phyloP scores from a whole-genome alignment of 2,329 filamentous ascomycete species.

The Aspergillus chevalieri region DNA sequence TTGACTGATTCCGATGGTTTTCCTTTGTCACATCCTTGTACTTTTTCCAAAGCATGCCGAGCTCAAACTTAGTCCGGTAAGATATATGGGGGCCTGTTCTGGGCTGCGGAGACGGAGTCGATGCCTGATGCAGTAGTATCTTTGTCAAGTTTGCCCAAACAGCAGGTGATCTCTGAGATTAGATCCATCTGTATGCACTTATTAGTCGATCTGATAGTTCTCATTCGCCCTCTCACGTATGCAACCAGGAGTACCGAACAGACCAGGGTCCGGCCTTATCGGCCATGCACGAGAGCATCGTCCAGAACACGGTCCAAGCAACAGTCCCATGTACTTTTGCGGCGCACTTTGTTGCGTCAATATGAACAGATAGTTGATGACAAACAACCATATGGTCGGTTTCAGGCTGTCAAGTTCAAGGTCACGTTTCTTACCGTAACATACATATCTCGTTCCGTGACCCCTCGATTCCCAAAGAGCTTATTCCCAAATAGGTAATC shows the following conservation, averaged over 20 bases:
- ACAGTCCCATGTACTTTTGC: neutral
- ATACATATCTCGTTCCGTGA: constrained; percentile 16
- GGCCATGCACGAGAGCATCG: neutral
- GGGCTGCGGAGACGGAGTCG: neutral
- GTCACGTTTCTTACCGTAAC: constrained; percentile 1
- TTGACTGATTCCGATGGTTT: neutral
- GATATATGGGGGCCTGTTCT: too few relatives aligned
- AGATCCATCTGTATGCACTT: neutral
- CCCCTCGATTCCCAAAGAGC: constrained; percentile 19
- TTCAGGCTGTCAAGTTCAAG: neutral
- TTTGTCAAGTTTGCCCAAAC: neutral
- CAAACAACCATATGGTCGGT: neutral
- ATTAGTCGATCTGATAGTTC: neutral
- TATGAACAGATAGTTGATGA: neutral
- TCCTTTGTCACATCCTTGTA: too few relatives aligned
- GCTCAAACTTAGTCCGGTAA: too few relatives aligned
- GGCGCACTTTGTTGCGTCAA: neutral
- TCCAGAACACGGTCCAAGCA: neutral
- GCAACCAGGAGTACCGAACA: neutral
- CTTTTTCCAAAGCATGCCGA: too few relatives aligned
- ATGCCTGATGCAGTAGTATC: neutral
- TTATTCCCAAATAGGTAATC: constrained; percentile 3
- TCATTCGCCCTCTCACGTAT: neutral
- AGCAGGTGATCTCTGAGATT: neutral
- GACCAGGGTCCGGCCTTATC: neutral